Conservation (phyloP, 2,329 filamentous ascomycete species). For the Sporothrix pallida region DNA sequence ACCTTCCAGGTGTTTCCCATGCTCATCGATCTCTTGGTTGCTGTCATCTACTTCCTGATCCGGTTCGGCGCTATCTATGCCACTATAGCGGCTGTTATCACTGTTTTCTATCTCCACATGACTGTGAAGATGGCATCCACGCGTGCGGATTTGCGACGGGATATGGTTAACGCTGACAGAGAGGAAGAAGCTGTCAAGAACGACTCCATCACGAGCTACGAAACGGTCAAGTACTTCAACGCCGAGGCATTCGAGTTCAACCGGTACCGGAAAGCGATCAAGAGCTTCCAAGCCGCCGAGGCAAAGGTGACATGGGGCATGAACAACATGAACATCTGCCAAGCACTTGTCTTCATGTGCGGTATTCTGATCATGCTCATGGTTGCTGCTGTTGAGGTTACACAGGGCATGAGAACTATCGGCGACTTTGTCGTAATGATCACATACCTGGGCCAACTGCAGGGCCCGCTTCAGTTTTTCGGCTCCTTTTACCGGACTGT, state of each 20-base stretch:
- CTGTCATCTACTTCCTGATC: constrained; percentile 79
- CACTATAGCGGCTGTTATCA: constrained; percentile 85
- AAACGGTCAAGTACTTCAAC: constrained; percentile 92
- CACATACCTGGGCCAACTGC: constrained; percentile 79
- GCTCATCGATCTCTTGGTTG: constrained; percentile 85
- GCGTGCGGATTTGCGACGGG: constrained; percentile 84
- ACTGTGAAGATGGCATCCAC: constrained; percentile 96
- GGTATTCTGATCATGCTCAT: constrained; percentile 75
- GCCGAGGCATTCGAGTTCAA: constrained; percentile 79
- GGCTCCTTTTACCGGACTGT: constrained; percentile 96
- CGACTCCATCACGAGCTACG: constrained; percentile 98
- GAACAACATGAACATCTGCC: constrained; percentile 80
- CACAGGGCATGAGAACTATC: constrained; percentile 66
- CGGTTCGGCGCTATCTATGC: constrained; percentile 88
- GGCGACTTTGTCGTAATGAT: constrained; percentile 76
- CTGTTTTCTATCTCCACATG: constrained; percentile 94
- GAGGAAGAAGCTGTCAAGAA: constrained; percentile 98
- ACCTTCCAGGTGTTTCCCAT: constrained; percentile 96
- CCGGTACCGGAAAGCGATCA: constrained; percentile 73
- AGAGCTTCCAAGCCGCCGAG: constrained; percentile 74
- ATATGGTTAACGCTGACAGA: constrained; percentile 93
- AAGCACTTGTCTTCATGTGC: constrained; percentile 79
- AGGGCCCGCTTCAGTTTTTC: constrained; percentile 83
- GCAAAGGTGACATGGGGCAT: constrained; percentile 77
- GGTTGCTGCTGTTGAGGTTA: constrained; percentile 78